Evolutionary conservation across 163 green algal species (phyloP), one percentile per base, ranked within the genome.

Genomic region (Coccomyxa subellipsoidea): DNA sequence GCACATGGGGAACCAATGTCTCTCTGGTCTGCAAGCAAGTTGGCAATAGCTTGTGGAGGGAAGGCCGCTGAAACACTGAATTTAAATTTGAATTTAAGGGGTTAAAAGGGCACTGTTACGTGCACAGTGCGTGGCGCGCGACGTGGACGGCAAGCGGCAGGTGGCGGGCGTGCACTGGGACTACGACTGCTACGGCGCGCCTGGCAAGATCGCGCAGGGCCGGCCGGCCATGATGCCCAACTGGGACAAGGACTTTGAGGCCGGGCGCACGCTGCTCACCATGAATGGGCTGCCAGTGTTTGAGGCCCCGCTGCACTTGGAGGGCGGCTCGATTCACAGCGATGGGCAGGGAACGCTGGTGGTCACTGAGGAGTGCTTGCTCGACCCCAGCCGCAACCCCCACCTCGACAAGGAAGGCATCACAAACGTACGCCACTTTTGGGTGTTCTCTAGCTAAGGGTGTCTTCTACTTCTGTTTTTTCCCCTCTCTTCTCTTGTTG

Each of bases 341-440:
- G 92, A 95, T 78, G 92, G 92, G 29, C 81, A 95, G 72, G 91
- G 90, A 39, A 97, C 94, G n/a, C 82, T 96, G 78, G 69, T 97
- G 32, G 91, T 90, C 29, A 97, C 94, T 35, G 90, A 93, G 85
- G 89, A 96, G 88, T 97, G 93, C 86, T 83, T 97, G 82, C 87
- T 97, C 34, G 88, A 97, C 88, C 87, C 70, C 70, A 96, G 91
- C 88, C 90, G 94, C 82, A 97, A 97, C 88, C 93, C 91, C 12
- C 10, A 84, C 54, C 87, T 95, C 66, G 84, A 79, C 77, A 87
- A 88, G 37, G 88, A 86, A 23, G 78, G 88, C n/a, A 95, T 97
- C n/a, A 90, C 97, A 82, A 66, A 73, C 29, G 66, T 73, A n/a
- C 66, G 47, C 47, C n/a, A n/a, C n/a, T n/a, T n/a, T n/a, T n/a